Percentiles rank a stretch among this genome's conserved stretches.
These are phyloP conservation scores for Dactylorhiza incarnata DNA, from an alignment of 106 monocot species.

Conservation along the genomic window DNA sequence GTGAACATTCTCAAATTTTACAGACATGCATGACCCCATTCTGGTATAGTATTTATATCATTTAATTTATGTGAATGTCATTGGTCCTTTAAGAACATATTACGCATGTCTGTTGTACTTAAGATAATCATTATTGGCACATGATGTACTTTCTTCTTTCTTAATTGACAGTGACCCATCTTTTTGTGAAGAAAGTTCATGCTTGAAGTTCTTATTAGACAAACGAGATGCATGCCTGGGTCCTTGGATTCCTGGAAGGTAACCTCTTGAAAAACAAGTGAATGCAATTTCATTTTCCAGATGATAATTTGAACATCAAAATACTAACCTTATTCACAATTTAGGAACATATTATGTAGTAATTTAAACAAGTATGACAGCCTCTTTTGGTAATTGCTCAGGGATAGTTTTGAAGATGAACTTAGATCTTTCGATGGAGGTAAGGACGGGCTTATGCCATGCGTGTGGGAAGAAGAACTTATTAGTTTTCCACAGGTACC, in stretches of 20 bases:
- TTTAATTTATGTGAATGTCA: background rate
- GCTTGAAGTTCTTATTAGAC: conserved; percentile 76
- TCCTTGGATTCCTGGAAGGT: conserved; percentile 98
- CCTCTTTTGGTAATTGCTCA: conserved; percentile 13
- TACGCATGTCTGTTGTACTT: background rate
- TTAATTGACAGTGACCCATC: conserved; percentile 53
- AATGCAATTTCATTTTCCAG: background rate
- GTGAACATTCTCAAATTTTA: conserved; percentile 68
- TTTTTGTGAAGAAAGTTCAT: conserved; percentile 82
- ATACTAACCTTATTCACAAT: background rate
- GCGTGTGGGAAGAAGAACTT: conserved; percentile 80
- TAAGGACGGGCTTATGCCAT: conserved; percentile 77
- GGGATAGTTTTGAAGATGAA: conserved; percentile 98
- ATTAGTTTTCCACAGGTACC: conserved; percentile 83
- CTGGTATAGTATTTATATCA: conserved; percentile 33
- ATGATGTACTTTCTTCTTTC: conserved; percentile 19
- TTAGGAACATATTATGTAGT: background rate
- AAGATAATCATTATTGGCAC: background rate
- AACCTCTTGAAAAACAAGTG: conserved; percentile 2
- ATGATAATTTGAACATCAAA: background rate
- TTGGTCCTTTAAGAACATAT: background rate
- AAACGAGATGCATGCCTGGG: conserved; percentile 89
- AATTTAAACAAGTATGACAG: background rate
- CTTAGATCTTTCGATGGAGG: conserved; percentile 93
- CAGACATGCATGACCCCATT: conserved; percentile 75